Base-by-base conservation (phyloP, 768 basidiomycete genomes). In the Tubosaeta sp. region DNA sequence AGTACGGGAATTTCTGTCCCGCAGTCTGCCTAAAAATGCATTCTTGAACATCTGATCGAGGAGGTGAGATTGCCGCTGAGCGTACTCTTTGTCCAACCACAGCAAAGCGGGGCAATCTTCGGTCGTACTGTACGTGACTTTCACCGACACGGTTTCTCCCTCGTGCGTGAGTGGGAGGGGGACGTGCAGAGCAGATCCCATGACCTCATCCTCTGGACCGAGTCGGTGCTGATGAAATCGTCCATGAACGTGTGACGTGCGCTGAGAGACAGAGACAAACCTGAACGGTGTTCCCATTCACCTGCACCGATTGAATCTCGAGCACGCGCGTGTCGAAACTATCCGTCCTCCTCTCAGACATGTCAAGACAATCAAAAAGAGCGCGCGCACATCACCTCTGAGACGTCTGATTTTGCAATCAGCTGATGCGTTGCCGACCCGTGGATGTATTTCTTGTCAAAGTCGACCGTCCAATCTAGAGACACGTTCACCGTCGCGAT, bases 81-180 rank as follows among this genome's bases (percentile, higher is more conserved):
- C 37, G 9, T 65, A 90, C 85, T 86, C 83, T 65, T 91, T 86
- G 17, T 81, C 84, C 10, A 95, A 76, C 92, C 92, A 97, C 53
- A 94, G 90, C 14, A 97, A 71, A 0, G 94, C 91, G 1, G 84
- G 85, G 63, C 83, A 84, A 8, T 78, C 74, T 51, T 81, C 71
- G 5, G 89, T 92, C 1, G 94, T 95, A 47, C 74, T 70, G 67
- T 95, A 95, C 27, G 69, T 73, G 50, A 91, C 77, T 35, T 75
- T 71, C 38, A 92, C 66, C 2, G 70, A 66, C 10, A 72, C 53
- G 11, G 57, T 63, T n/a, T 76, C 70, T 13, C 79, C 83, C 10
- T 43, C 38, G n/a, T 27, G 38, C 9, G 19, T 55, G 2, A 57
- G 48, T 0, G 78, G 75, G 8, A 95, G 74, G 1, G 74, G 57